These are phyloP conservation scores for Wickerhamiella occidentalis DNA, from an alignment of 805 yeast species.

Conservation along the genomic window DNA sequence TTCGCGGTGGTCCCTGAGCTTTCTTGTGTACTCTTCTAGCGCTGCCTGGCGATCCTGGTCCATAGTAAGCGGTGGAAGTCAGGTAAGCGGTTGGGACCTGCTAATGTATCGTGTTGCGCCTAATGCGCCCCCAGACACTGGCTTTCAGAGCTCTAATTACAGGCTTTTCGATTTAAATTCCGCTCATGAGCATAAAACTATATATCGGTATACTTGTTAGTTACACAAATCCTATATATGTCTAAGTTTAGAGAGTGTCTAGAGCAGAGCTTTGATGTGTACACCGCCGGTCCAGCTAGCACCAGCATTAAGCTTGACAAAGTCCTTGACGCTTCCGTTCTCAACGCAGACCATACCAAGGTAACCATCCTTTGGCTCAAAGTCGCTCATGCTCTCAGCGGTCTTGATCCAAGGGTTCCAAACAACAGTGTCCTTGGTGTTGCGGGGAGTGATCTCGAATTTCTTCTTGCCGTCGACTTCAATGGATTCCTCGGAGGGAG, in stretches of 20 bases:
- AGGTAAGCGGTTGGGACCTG: neutral
- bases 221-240: neutral
- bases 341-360: conserved; percentile 87
- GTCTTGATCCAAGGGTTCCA: conserved; percentile 97
- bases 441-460: conserved; percentile 48
- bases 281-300: conserved; percentile 51
- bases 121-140: too few relatives aligned
- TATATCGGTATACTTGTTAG: neutral
- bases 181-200: too few relatives aligned
- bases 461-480: conserved; percentile 59
- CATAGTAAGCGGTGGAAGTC: conserved; percentile 1
- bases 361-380: conserved; percentile 74
- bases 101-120: neutral
- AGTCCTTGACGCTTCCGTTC: conserved; percentile 76
- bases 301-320: conserved; percentile 55
- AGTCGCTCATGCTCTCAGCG: conserved; percentile 76
- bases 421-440: conserved; percentile 60
- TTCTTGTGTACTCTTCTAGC: conserved; percentile 63
- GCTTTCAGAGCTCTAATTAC: too few relatives aligned
- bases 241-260: too few relatives aligned
- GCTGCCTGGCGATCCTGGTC: conserved; percentile 66
- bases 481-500: conserved; percentile 44
- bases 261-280: conserved; percentile 13
- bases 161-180: too few relatives aligned
- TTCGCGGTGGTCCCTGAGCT: conserved; percentile 81